Evolutionary conservation across 495 filamentous ascomycete genomes (phyloP).

Genomic region (Hypoxylon lienhwacheense): DNA sequence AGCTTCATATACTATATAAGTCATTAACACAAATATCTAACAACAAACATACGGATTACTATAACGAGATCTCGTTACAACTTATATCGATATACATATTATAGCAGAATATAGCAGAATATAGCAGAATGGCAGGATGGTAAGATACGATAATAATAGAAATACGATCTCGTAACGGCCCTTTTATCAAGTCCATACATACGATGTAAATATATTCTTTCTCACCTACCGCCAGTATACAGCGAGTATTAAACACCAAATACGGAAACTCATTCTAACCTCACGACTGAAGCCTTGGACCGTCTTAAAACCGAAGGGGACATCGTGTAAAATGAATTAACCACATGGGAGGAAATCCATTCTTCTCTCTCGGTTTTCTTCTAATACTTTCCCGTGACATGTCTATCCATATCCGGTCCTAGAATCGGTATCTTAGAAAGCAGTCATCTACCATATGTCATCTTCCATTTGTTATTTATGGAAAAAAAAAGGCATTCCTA

Average conservation of each 20-base stretch:
- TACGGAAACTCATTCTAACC: not conserved
- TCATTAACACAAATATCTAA: too few relatives aligned
- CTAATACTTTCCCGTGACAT: too few relatives aligned
- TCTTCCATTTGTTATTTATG: too few relatives aligned
- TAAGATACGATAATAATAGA: not conserved
- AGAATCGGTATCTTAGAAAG: too few relatives aligned
- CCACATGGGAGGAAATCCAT: not conserved
- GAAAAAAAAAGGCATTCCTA: too few relatives aligned
- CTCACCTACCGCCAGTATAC: not conserved
- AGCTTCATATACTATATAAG: too few relatives aligned
- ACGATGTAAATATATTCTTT: not conserved
- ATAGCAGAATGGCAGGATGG: not conserved
- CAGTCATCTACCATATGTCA: too few relatives aligned
- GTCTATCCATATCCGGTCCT: too few relatives aligned
- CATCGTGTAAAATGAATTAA: not conserved
- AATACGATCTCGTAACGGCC: constrained; percentile 2
- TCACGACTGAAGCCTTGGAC: not conserved
- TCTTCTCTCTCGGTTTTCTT: not conserved
- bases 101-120: too few relatives aligned
- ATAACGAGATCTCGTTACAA: not conserved
- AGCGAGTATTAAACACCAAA: not conserved
- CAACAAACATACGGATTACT: not conserved
- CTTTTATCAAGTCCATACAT: too few relatives aligned
- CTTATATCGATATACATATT: not conserved
- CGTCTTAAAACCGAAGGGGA: not conserved